These are phyloP conservation scores for Pseudonitzschia delicatissima DNA, from an alignment of 108 stramenopile genomes.

Conservation along the genomic window DNA sequence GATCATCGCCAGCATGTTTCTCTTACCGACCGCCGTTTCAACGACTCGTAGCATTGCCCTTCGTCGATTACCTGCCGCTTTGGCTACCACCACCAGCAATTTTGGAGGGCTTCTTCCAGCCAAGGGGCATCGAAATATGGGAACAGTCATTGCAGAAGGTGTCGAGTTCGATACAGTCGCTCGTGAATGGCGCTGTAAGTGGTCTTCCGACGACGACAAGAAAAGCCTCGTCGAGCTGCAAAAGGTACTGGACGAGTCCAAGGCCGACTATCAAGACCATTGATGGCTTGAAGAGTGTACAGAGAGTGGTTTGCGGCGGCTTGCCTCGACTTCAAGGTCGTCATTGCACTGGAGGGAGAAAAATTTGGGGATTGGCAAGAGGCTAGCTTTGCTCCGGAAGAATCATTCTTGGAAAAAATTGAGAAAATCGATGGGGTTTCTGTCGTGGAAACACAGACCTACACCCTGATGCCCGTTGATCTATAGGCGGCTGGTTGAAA, in stretches of 20 bases:
- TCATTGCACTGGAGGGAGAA: constrained; percentile 27
- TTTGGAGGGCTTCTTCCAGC: not conserved
- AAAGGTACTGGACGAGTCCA: constrained; percentile 49
- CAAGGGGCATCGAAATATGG: constrained; percentile 6
- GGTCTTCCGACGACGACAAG: constrained; percentile 54
- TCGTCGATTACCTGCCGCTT: not conserved
- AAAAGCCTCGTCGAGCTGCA: constrained; percentile 61
- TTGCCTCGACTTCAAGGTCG: constrained; percentile 58
- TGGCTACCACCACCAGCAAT: not conserved
- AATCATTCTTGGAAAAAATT: constrained; percentile 61
- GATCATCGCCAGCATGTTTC: constrained; percentile 6
- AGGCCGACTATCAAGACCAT: constrained; percentile 55
- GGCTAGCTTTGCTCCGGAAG: constrained; percentile 55
- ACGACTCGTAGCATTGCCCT: not conserved
- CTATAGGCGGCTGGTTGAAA: too few relatives aligned
- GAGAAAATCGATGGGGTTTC: constrained; percentile 83
- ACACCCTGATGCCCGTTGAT: constrained; percentile 68
- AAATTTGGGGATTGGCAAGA: constrained; percentile 57
- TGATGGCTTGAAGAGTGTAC: constrained; percentile 51
- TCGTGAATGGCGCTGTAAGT: constrained; percentile 82
- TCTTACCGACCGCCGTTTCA: not conserved
- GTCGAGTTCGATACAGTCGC: constrained; percentile 74
- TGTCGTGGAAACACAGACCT: constrained; percentile 84
- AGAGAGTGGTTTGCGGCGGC: constrained; percentile 84
- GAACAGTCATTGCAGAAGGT: constrained; percentile 55